Evolutionary conservation across 2,329 filamentous ascomycete species (phyloP), one percentile per base, ranked within the genome.

Genomic region (Monilinia laxa): DNA sequence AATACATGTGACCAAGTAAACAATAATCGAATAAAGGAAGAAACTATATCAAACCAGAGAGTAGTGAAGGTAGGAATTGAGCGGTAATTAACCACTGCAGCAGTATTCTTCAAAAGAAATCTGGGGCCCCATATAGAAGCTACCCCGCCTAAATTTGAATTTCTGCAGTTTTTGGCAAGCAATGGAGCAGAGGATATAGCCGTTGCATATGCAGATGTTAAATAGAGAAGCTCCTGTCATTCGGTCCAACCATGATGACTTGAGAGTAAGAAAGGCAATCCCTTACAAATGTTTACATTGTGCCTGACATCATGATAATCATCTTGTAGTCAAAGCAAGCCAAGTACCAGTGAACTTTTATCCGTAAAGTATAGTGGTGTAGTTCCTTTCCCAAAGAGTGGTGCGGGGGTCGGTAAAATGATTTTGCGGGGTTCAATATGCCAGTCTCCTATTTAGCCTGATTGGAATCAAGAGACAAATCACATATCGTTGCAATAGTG

Each of bases 351-450:
- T 40, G 31, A 51, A 60, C 28, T 60, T 60, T 60, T 60, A 60
- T 25, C 45, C 58, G 45, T 51, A 23, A 23, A 38, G 31, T 40
- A 60, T 9, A 7, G 4, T 38, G 25, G 40, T 55, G 40, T 49
- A 64, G 52, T 31, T 38, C 14, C 10, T 45, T 38, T 47, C 20
- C 10, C n/a, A 20, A 35, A 57, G 35, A 54, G 52, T 20, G 52
- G 64, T 70, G 70, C 68, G 69, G 70, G 70, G 70, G 42, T 66
- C 70, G 71, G 69, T 53, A 70, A 64, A 71, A 68, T n/a, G 62
- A 72, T 73, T 64, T 71, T 67, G 72, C 73, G 71, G 72, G 71
- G 70, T 71, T 70, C 25, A 42, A 57, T 20, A n/a, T 56, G 57
- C n/a, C 31, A 47, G 23, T 40, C 52, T 62, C 53, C 67, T 45